A percentile compares a stretch with the other conserved stretches of the same genome.
phyloP scores from a whole-genome alignment of 768 basidiomycete genomes.

The Mycena maculata region DNA sequence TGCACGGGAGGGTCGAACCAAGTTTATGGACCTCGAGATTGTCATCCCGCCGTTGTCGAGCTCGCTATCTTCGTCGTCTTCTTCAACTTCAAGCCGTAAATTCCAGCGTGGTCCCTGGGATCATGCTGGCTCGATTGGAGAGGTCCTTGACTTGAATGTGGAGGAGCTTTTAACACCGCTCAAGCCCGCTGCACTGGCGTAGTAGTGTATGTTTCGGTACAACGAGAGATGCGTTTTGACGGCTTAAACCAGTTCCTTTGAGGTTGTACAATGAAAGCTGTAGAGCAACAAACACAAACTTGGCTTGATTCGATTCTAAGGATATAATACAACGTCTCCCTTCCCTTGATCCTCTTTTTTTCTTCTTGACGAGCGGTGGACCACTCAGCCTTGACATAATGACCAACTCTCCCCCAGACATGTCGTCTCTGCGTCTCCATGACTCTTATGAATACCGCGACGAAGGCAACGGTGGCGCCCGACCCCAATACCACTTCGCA shows the following conservation, averaged over 20 bases:
- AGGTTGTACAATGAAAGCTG: neutral
- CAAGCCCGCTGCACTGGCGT: constrained; percentile 55
- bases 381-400: constrained; percentile 59
- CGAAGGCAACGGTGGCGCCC: constrained; percentile 60
- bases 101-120: constrained; percentile 68
- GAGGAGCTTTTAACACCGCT: constrained; percentile 58
- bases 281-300: neutral
- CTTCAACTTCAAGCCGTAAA: constrained; percentile 24
- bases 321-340: constrained; percentile 8
- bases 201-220: constrained; percentile 18
- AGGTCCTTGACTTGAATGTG: constrained; percentile 58
- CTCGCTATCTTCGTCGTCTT: constrained; percentile 23
- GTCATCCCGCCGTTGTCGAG: constrained; percentile 17
- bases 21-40: constrained; percentile 31
- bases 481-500: constrained; percentile 77
- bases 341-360: constrained; percentile 36
- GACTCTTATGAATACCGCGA: constrained; percentile 79
- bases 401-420: constrained; percentile 85
- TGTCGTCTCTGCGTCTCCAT: constrained; percentile 84
- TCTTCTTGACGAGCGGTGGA: constrained; percentile 48
- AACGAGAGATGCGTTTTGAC: too few species aligned
- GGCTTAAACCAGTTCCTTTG: too few species aligned
- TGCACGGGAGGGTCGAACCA: constrained; percentile 40
- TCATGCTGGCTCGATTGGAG: constrained; percentile 63
- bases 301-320: neutral